Conservation (phyloP, 2,329 filamentous ascomycete species). For the Talaromyces sp. region DNA sequence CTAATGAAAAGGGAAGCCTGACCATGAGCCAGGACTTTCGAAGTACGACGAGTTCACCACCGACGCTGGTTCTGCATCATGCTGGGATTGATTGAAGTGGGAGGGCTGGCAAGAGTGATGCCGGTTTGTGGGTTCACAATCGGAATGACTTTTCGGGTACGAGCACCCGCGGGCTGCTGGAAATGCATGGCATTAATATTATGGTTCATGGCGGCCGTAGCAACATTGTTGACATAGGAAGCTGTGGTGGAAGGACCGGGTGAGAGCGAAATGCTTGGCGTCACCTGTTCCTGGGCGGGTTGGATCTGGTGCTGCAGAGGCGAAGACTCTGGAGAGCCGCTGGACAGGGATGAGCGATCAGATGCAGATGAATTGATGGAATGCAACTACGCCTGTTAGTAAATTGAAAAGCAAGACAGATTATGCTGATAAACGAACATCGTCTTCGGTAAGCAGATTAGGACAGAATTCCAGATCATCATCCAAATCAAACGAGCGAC, state of each 20-base stretch:
- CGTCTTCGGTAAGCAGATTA: slow-evolving; percentile 83
- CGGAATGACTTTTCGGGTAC: slow-evolving; percentile 90
- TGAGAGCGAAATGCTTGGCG: slow-evolving; percentile 72
- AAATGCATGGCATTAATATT: slow-evolving; percentile 68
- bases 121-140: slow-evolving; percentile 96
- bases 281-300: slow-evolving; percentile 66
- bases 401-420: background rate
- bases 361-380: slow-evolving; percentile 87
- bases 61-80: slow-evolving; percentile 57
- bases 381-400: slow-evolving; percentile 61
- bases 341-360: slow-evolving; percentile 91
- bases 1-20: slow-evolving; percentile 29
- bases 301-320: slow-evolving; percentile 81
- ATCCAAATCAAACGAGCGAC: slow-evolving; percentile 89
- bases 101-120: slow-evolving; percentile 82
- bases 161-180: slow-evolving; percentile 85
- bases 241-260: slow-evolving; percentile 51
- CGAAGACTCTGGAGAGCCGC: slow-evolving; percentile 87
- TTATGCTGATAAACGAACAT: slow-evolving; percentile 59
- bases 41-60: slow-evolving; percentile 35
- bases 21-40: slow-evolving; percentile 26
- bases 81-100: slow-evolving; percentile 66
- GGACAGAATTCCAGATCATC: slow-evolving; percentile 97
- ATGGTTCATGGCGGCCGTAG: slow-evolving; percentile 67
- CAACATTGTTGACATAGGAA: slow-evolving; percentile 40